Conservation (phyloP, 2,329 filamentous ascomycete species). For the Claviceps fusiformis region DNA sequence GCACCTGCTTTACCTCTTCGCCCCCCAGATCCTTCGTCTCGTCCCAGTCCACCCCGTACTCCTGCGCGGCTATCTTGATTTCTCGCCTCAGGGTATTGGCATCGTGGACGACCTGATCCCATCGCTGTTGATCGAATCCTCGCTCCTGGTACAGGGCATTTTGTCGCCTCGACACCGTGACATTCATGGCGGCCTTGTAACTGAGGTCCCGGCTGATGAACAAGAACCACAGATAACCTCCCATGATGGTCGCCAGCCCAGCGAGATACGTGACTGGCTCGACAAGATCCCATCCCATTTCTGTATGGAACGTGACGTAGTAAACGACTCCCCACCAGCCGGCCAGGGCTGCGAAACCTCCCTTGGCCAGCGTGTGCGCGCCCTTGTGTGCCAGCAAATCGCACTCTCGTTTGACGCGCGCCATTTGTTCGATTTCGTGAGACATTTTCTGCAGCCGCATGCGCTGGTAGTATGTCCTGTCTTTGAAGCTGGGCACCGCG, state of each 20-base stretch:
- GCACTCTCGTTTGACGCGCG: constrained; percentile 68
- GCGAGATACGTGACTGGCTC: constrained; percentile 85
- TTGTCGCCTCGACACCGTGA: constrained; percentile 71
- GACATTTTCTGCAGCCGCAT: constrained; percentile 62
- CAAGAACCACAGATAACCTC: constrained; percentile 85
- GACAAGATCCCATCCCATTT: constrained; percentile 80
- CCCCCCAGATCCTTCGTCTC: constrained; percentile 59
- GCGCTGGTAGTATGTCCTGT: constrained; percentile 80
- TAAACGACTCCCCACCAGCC: constrained; percentile 79
- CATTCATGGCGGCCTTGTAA: constrained; percentile 75
- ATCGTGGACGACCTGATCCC: constrained; percentile 69
- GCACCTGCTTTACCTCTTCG: constrained; percentile 46
- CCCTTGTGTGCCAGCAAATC: constrained; percentile 63
- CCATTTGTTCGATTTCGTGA: constrained; percentile 51
- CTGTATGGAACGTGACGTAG: constrained; percentile 55
- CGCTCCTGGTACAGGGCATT: constrained; percentile 59
- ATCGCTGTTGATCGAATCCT: constrained; percentile 62
- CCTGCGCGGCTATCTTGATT: constrained; percentile 65
- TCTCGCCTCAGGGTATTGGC: constrained; percentile 65
- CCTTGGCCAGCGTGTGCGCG: constrained; percentile 67
- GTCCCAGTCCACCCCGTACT: constrained; percentile 88
- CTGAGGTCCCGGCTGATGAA: constrained; percentile 84
- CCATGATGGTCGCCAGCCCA: constrained; percentile 74
- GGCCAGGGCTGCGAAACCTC: constrained; percentile 59
- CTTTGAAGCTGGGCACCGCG: constrained; percentile 73